Conservation (phyloP, 352 stramenopile species). For the Globisporangium lucens region DNA sequence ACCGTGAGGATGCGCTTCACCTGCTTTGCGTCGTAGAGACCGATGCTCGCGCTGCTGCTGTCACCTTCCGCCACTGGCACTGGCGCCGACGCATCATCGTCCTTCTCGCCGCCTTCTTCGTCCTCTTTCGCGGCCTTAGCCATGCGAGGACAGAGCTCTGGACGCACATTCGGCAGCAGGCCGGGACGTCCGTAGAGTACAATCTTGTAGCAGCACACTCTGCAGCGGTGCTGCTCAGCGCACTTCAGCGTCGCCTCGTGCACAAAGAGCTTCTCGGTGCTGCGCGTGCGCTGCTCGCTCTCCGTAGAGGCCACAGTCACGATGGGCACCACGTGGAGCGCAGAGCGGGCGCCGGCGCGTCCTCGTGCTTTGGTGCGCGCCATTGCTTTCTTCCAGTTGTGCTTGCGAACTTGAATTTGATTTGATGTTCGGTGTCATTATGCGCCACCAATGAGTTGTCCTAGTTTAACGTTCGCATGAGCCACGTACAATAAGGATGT, state of each 20-base stretch:
- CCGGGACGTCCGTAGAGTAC: constrained; percentile 54
- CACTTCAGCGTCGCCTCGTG: constrained; percentile 69
- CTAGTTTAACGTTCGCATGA: neutral
- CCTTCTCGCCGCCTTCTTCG: neutral
- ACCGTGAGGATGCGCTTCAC: constrained; percentile 84
- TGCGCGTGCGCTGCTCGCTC: constrained; percentile 29
- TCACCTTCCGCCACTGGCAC: neutral
- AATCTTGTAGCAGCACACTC: constrained; percentile 89
- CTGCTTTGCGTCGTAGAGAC: constrained; percentile 52
- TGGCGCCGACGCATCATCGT: constrained; percentile 10
- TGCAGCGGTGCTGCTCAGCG: constrained; percentile 57
- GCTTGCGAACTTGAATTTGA: neutral
- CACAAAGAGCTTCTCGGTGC: constrained; percentile 54
- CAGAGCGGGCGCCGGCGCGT: neutral
- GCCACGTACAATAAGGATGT: neutral
- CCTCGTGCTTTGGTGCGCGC: neutral
- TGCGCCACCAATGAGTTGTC: constrained; percentile 3
- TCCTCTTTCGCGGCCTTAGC: neutral
- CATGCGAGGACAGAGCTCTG: constrained; percentile 72
- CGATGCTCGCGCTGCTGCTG: constrained; percentile 23
- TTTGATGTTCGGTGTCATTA: neutral
- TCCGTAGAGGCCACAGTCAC: neutral
- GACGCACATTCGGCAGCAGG: constrained; percentile 68
- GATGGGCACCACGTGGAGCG: neutral
- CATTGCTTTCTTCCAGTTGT: neutral